Evolutionary conservation across 257 asterid genomes (phyloP), one percentile per base, ranked within the genome.

Genomic region (Jaltomata sinuosa): DNA sequence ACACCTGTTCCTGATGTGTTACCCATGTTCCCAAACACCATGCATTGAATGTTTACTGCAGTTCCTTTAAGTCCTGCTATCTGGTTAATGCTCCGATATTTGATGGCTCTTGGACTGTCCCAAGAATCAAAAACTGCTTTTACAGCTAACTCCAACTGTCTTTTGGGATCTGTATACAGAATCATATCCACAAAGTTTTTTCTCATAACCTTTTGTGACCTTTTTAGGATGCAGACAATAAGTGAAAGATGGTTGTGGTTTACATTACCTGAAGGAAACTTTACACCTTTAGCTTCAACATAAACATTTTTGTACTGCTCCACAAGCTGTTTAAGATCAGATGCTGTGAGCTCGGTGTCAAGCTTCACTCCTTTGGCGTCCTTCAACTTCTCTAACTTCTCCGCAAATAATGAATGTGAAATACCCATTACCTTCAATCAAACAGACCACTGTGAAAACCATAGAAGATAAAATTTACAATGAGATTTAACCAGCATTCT

Each of bases 1-100:
- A 96, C 99, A 14, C 99, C 99, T 1, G 99, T 96, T 45, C 99
- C 99, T 1, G 99, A 94, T 53, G 98, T 96, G 87, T 91, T 89
- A 42, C 98, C 99, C 99, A 96, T 94, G 93, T 96, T 96, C 59
- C 99, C 99, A 38, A 94, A 96, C n/a, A 96, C 99, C 99, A 96
- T 96, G 76, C 94, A 90, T 87, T 96, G 98, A 88, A 96, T 94
- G 84, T 96, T 96, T 7, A 96, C 99, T 4, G 98, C 99, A 76
- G 99, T 96, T 55, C 99, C 99, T 88, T 91, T 94, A 89, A 94
- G 71, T 21, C 99, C 99, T 47, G 90, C 93, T 87, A 94, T 96
- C 83, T 93, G 93, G 90, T 94, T 94, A 83, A 96, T 96, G 91
- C 89, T 88, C 45, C 99, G 90, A 82, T 94, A 96, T 71, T 94